Evolutionary conservation across 2,329 filamentous ascomycete species (phyloP).

Genomic region (Pestalotiopsis sp.): DNA sequence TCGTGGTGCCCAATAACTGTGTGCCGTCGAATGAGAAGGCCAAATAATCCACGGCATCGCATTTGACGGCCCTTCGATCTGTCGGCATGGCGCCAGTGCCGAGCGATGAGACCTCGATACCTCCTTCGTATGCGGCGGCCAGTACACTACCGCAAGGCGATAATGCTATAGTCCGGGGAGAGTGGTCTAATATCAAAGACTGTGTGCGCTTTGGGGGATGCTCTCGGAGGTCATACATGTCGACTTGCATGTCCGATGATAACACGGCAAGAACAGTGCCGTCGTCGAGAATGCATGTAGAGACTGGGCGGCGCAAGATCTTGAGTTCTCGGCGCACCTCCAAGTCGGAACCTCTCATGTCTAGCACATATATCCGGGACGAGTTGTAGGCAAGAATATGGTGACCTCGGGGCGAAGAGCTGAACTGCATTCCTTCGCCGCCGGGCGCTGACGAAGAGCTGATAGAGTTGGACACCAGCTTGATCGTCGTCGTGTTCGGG

Average conservation of each 20-base stretch:
- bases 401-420: constrained; percentile 74
- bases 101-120: constrained; percentile 85
- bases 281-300: constrained; percentile 79
- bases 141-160: constrained; percentile 82
- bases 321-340: constrained; percentile 77
- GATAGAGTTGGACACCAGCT: constrained; percentile 80
- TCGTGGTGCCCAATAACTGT: constrained; percentile 76
- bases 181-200: constrained; percentile 77
- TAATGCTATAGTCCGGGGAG: constrained; percentile 76
- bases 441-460: constrained; percentile 83
- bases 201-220: constrained; percentile 71
- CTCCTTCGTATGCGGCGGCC: constrained; percentile 82
- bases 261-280: constrained; percentile 77
- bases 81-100: constrained; percentile 63
- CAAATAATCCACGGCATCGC: constrained; percentile 73
- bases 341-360: constrained; percentile 62
- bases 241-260: constrained; percentile 80
- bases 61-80: constrained; percentile 77
- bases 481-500: constrained; percentile 72
- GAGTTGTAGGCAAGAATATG: constrained; percentile 82
- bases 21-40: constrained; percentile 79
- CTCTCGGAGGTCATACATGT: constrained; percentile 75
- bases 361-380: constrained; percentile 79
- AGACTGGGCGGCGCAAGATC: constrained; percentile 73
- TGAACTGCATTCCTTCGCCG: constrained; percentile 85